Base-by-base conservation (phyloP, 75 land plant species). In the Pinus taeda region DNA sequence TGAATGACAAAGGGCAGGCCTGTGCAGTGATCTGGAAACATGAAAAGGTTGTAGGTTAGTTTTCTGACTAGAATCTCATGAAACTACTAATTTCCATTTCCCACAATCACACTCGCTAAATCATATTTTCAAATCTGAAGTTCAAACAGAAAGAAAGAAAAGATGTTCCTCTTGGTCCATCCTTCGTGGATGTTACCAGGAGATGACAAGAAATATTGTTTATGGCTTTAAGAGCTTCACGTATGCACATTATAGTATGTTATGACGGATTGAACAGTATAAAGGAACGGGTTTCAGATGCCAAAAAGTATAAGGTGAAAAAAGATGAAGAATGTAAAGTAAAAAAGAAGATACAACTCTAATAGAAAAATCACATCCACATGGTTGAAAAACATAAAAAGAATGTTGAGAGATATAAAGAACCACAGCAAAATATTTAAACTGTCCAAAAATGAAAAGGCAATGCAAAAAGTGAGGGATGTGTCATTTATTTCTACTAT, bases 1-100 rank as follows among this genome's bases (percentile, higher is more conserved):
- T 92, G 79, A 94, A 90, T 49, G 96, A 92, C 33, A 94, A 76
- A 30, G 88, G 90, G 59, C 85, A 81, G 61, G 90, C 77, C 24
- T 86, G 89, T 30, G 89, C 93, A 3, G 85, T 80, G 53, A 90
- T 88, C 95, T 93, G 89, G 20, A 74, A 75, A 39, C 4, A 75
- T 57, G 57, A 15, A 60, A 73, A 26, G 30, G 45, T 15, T 56
- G 58, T 3, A 73, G 9, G 3, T 69, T 20, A 69, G 49, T 36
- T n/a, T 42, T 69, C 17, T n/a, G 3, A 11, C 14, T 8, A 69
- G 49, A 20, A 69, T 6, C 21, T 21, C 72, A 69, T 20, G n/a
- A 69, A 6, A 8, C 15, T 37, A 39, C 2, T 69, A 3, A 20
- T 30, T 69, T 37, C 20, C 12, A 53, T 69, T 42, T 15, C 53